Evolutionary conservation across 2,329 filamentous ascomycete genomes (phyloP).

Genomic region (Beauveria sp.): DNA sequence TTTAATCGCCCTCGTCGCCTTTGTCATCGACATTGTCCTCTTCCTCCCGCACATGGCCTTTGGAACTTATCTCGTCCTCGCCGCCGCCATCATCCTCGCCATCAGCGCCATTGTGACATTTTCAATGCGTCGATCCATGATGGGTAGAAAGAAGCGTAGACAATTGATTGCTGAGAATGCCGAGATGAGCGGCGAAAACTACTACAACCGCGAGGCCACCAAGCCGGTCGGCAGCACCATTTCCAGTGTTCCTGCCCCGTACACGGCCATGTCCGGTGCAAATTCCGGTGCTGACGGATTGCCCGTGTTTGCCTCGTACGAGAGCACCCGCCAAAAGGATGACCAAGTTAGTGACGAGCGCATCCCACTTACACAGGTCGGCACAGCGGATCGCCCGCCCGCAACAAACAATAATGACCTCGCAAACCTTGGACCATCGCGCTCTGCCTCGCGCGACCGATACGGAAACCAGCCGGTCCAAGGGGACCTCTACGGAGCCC

Average conservation of each 20-base stretch:
- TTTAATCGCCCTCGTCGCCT: slow-evolving; percentile 74
- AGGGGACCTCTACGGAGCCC: slow-evolving; percentile 39
- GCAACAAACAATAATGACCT: slow-evolving; percentile 35
- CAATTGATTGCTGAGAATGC: slow-evolving; percentile 87
- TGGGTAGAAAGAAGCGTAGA: slow-evolving; percentile 87
- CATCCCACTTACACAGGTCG: slow-evolving; percentile 60
- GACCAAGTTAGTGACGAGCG: slow-evolving; percentile 60
- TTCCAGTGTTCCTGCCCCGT: slow-evolving; percentile 49
- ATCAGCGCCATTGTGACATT: slow-evolving; percentile 80
- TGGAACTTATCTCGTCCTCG: slow-evolving; percentile 90
- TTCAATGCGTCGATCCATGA: slow-evolving; percentile 86
- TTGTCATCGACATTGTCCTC: slow-evolving; percentile 85
- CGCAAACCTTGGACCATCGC: slow-evolving; percentile 26
- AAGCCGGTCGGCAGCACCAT: slow-evolving; percentile 32
- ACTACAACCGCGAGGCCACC: slow-evolving; percentile 63
- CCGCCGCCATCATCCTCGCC: slow-evolving; percentile 77
- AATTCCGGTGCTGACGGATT: slow-evolving; percentile 43
- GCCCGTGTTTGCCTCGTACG: slow-evolving; percentile 56
- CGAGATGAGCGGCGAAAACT: slow-evolving; percentile 94
- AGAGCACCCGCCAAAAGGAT: slow-evolving; percentile 53
- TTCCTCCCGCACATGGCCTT: slow-evolving; percentile 92
- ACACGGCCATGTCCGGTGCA: slow-evolving; percentile 48
- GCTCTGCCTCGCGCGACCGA: slow-evolving; percentile 47
- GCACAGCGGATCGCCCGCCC: slow-evolving; percentile 51
- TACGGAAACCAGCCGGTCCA: slow-evolving; percentile 52